Evolutionary conservation across 1,139 yeast species (phyloP).

Genomic region (Martiniozyma asiatica): DNA sequence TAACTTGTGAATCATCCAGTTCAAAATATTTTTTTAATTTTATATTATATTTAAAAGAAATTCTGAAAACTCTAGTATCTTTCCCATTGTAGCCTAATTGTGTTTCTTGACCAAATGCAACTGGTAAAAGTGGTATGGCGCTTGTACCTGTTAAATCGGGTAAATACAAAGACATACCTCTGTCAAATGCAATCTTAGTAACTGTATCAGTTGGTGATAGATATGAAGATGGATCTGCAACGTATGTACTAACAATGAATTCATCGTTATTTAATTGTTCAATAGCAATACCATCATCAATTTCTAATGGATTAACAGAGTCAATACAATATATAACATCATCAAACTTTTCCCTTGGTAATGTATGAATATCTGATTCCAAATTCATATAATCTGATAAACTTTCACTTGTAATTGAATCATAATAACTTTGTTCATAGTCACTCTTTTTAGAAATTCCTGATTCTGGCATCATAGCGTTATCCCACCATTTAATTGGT

Average conservation of each 20-base stretch:
- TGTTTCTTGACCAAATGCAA: constrained; percentile 35
- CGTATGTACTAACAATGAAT: constrained; percentile 51
- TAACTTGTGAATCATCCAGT: constrained; percentile 22
- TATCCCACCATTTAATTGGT: constrained; percentile 37
- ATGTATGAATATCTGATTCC: constrained; percentile 26
- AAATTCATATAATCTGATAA: constrained; percentile 16
- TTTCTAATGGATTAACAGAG: constrained; percentile 69
- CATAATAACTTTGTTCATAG: constrained; percentile 31
- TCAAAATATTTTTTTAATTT: constrained; percentile 19
- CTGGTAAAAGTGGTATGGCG: constrained; percentile 62
- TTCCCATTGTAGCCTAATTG: constrained; percentile 41
- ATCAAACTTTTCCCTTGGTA: constrained; percentile 24
- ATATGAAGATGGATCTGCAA: constrained; percentile 80
- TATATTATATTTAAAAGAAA: constrained; percentile 29
- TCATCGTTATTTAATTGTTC: constrained; percentile 24
- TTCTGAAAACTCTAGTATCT: constrained; percentile 38
- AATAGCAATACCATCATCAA: constrained; percentile 85
- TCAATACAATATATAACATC: constrained; percentile 77
- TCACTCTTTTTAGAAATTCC: constrained; percentile 29
- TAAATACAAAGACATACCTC: constrained; percentile 61
- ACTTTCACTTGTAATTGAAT: constrained; percentile 13
- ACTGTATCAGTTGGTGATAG: constrained; percentile 34
- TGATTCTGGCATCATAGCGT: constrained; percentile 30
- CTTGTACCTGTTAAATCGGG: constrained; percentile 39
- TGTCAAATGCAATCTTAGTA: constrained; percentile 47